Conservation (phyloP, 1,139 yeast genomes). For the Saccharomyces hybrid region DNA sequence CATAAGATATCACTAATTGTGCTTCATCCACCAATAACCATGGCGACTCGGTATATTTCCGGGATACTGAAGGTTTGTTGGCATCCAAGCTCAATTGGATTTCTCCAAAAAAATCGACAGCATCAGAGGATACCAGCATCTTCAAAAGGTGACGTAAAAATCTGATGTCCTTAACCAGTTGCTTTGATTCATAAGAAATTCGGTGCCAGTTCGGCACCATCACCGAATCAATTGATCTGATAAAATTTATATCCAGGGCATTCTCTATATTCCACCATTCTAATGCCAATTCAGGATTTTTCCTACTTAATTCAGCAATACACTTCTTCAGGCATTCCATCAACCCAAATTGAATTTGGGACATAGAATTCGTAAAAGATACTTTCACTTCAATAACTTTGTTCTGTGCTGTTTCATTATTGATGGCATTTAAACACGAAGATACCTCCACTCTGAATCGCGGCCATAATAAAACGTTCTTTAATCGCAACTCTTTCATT, state of each 20-base stretch:
- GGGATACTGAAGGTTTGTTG: slow-evolving; percentile 45
- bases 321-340: slow-evolving; percentile 75
- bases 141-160: slow-evolving; percentile 53
- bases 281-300: slow-evolving; percentile 55
- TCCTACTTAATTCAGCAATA: slow-evolving; percentile 66
- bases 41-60: slow-evolving; percentile 56
- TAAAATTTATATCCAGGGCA: slow-evolving; percentile 59
- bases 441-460: slow-evolving; percentile 83
- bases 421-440: slow-evolving; percentile 46
- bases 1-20: slow-evolving; percentile 60
- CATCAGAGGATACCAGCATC: slow-evolving; percentile 54
- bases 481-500: slow-evolving; percentile 55
- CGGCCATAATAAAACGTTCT: slow-evolving; percentile 79
- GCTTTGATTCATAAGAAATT: slow-evolving; percentile 70
- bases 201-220: slow-evolving; percentile 86
- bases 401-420: slow-evolving; percentile 18
- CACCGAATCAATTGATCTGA: slow-evolving; percentile 51
- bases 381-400: slow-evolving; percentile 77
- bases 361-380: slow-evolving; percentile 64
- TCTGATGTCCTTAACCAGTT: slow-evolving; percentile 62
- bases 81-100: slow-evolving; percentile 63
- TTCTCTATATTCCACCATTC: slow-evolving; percentile 82
- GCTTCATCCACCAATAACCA: slow-evolving; percentile 87
- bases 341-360: slow-evolving; percentile 70
- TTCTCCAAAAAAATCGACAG: slow-evolving; percentile 63